Base-by-base conservation (phyloP, 257 asterid species). In the Penstemon barbatus region DNA sequence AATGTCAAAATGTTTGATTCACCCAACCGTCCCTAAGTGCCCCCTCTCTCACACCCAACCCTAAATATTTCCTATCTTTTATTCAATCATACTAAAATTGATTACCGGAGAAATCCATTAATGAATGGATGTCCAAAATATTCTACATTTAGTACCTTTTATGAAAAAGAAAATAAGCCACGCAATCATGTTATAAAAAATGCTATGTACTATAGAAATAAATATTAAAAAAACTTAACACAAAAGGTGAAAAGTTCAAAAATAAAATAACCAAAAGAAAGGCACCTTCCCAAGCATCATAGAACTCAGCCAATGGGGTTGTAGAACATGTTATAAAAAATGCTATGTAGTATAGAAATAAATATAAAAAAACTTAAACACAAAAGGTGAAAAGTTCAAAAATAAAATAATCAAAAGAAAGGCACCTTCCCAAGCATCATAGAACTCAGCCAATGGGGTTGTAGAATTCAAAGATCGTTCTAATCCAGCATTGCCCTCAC, bases 281-380 rank as follows among this genome's bases (percentile, higher is more conserved):
- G 70, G 66, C 75, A 94, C 99, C 99, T 85, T 94, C 99, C 97
- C 96, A 94, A 58, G 99, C 99, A 86, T 94, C 99, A 75, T 84
- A 94, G 83, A 89, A 91, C 79, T 89, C 97, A 13, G 94, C 79
- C 56, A 71, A 3, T 3, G 94, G 88, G 43, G 95, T 77, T 13
- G 82, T 51, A 10, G 78, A 68, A 83, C 18, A 15, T 15, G 18
- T 15, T 15, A 15, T 15, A 15, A 15, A 15, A 15, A 15, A 15
- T 15, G 18, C 18, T 15, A 15, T 15, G 18, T n/a, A 59, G 10
- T 40, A 12, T 7, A 0, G 69, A 52, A 52, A 49, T 50, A 55
- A 61, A 49, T 37, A 72, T 25, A 48, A 39, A 12, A 33, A 36
- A 13, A 1, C 33, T 25, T 25, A 25, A 1, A 41, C 19, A 65